These are phyloP conservation scores for Fusarium sarcochroum DNA, from an alignment of 2,329 filamentous ascomycete genomes.

Conservation along the genomic window DNA sequence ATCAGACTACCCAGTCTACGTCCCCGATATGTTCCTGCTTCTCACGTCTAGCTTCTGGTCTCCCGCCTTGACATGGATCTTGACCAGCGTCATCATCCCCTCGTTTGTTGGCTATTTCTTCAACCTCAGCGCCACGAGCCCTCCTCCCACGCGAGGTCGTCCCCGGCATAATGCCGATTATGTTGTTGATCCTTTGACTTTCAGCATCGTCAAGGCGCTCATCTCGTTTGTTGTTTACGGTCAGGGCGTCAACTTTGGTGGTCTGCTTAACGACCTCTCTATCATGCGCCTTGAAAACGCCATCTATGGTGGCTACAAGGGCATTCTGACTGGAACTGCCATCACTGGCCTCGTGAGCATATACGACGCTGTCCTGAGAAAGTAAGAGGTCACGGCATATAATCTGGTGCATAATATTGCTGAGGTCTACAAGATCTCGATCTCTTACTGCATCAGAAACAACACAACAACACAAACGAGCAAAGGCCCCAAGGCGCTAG, in stretches of 20 bases:
- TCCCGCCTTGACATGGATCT: conserved; percentile 80
- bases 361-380: conserved; percentile 83
- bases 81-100: conserved; percentile 80
- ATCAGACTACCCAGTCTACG: conserved; percentile 71
- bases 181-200: conserved; percentile 86
- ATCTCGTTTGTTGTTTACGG: conserved; percentile 85
- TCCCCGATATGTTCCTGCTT: conserved; percentile 86
- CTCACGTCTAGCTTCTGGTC: conserved; percentile 87
- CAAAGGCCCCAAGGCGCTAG: conserved; percentile 9
- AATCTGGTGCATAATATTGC: not conserved
- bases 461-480: conserved; percentile 1
- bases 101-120: conserved; percentile 86
- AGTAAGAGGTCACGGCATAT: conserved; percentile 59
- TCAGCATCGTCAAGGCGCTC: conserved; percentile 89
- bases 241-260: conserved; percentile 73
- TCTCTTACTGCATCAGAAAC: conserved; percentile 3
- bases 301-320: conserved; percentile 79
- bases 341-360: conserved; percentile 78
- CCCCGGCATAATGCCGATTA: conserved; percentile 63
- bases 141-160: conserved; percentile 60
- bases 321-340: conserved; percentile 76
- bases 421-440: not conserved
- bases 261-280: conserved; percentile 71
- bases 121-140: conserved; percentile 78
- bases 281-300: conserved; percentile 75